These are phyloP conservation scores for Coffea eugenioides DNA, from an alignment of 257 asterid species.

Conservation along the genomic window DNA sequence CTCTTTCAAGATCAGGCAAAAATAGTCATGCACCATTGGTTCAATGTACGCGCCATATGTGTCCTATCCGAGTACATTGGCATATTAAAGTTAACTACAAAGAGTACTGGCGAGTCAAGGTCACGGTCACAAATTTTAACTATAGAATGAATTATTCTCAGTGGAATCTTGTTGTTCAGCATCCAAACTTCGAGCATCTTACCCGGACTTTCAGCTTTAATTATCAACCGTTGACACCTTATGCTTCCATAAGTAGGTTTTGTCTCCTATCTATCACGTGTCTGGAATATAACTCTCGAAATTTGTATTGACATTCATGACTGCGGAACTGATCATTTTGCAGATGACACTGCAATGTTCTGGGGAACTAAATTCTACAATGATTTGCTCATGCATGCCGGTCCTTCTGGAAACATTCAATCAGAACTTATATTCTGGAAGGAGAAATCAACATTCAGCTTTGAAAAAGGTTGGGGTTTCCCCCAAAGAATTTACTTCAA, in stretches of 20 bases:
- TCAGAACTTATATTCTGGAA: constrained; percentile 77
- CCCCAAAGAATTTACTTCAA: constrained; percentile 82
- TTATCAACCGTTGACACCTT: constrained; percentile 72
- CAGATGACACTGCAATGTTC: constrained; percentile 86
- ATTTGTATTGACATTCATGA: background rate
- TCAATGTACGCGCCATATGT: constrained; percentile 83
- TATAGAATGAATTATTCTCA: constrained; percentile 70
- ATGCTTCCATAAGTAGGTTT: constrained; percentile 65
- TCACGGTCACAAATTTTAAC: constrained; percentile 75
- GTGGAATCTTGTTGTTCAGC: constrained; percentile 83
- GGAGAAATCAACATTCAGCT: constrained; percentile 65
- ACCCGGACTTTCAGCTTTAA: constrained; percentile 82
- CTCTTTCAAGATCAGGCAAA: constrained; percentile 54
- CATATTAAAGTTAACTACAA: constrained; percentile 79
- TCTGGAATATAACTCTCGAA: background rate
- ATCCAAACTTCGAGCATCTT: constrained; percentile 83
- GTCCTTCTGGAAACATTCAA: constrained; percentile 76
- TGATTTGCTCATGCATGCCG: constrained; percentile 69
- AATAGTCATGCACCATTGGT: constrained; percentile 59
- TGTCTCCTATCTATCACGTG: background rate
- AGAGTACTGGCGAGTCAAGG: constrained; percentile 85
- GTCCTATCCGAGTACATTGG: constrained; percentile 90
- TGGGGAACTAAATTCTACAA: constrained; percentile 82
- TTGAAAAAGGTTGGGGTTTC: constrained; percentile 85
- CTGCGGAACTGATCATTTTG: background rate